These are phyloP conservation scores for Apiospora saccharicola DNA, from an alignment of 2,329 filamentous ascomycete species.

Conservation along the genomic window DNA sequence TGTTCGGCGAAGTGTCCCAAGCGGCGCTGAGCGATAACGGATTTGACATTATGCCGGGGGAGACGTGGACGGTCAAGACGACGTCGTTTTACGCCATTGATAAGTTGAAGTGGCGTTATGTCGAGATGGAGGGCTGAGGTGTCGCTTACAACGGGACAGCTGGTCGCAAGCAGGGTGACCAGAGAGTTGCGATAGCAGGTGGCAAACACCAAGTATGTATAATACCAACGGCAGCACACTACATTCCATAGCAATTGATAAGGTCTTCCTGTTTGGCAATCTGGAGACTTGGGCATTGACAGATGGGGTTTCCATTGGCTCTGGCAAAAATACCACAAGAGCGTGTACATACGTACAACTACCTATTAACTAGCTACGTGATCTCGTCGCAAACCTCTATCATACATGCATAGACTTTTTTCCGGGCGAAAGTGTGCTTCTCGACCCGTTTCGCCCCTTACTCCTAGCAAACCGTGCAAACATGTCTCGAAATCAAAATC, in stretches of 20 bases:
- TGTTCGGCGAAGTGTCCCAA: conserved; percentile 56
- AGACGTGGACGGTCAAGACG: neutral
- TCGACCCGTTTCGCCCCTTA: neutral
- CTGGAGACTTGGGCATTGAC: neutral
- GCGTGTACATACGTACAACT: conserved; percentile 4
- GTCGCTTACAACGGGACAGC: neutral
- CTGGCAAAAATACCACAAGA: neutral
- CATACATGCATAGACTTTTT: neutral
- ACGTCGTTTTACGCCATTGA: neutral
- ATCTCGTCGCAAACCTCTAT: neutral
- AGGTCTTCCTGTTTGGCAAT: neutral
- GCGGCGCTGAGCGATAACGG: conserved; percentile 62
- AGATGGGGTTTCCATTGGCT: neutral
- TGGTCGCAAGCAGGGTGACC: no score
- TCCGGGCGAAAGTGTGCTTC: neutral
- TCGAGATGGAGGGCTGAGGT: neutral
- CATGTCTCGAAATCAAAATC: neutral
- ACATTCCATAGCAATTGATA: neutral
- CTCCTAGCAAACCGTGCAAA: neutral
- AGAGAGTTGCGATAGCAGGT: neutral
- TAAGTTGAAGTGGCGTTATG: conserved; percentile 9
- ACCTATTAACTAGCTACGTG: conserved; percentile 2
- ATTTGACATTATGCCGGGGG: conserved; percentile 50
- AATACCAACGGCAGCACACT: neutral
- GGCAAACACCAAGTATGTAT: no score